Conservation (phyloP, 208 protist species). For the Acanthamoeba royreba region DNA sequence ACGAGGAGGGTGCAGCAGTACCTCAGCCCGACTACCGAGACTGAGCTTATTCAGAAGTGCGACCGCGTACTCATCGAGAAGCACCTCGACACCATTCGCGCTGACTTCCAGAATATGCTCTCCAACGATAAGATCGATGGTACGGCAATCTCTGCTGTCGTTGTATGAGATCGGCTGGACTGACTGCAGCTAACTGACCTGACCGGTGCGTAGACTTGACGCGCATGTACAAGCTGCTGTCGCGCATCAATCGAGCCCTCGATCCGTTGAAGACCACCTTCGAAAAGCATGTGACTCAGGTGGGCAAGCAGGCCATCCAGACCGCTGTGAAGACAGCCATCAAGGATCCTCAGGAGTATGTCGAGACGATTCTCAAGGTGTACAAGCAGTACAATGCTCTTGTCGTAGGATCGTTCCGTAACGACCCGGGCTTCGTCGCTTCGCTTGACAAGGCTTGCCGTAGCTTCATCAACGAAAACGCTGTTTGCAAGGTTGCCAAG, state of each 20-base stretch:
- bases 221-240: slow-evolving; percentile 73
- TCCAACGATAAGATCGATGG: slow-evolving; percentile 61
- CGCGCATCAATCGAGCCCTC: slow-evolving; percentile 58
- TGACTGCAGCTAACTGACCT: neutral
- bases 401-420: slow-evolving; percentile 62
- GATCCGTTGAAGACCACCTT: slow-evolving; percentile 55
- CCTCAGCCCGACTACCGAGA: slow-evolving; percentile 69
- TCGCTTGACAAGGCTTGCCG: slow-evolving; percentile 74
- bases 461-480: slow-evolving; percentile 83
- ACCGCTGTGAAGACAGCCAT: slow-evolving; percentile 42
- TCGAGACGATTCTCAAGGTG: slow-evolving; percentile 70
- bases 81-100: slow-evolving; percentile 60
- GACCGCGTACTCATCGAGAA: slow-evolving; percentile 74
- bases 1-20: slow-evolving; percentile 67
- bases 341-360: slow-evolving; percentile 66
- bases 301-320: slow-evolving; percentile 58
- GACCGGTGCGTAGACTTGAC: slow-evolving; percentile 52
- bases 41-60: slow-evolving; percentile 62
- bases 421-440: slow-evolving; percentile 72
- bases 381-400: slow-evolving; percentile 74
- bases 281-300: slow-evolving; percentile 68
- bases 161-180: too few species aligned
- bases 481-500: slow-evolving; percentile 64
- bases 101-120: slow-evolving; percentile 66
- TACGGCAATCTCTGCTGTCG: neutral